Base-by-base conservation (phyloP, 768 basidiomycete species). In the Serendipita sp. region DNA sequence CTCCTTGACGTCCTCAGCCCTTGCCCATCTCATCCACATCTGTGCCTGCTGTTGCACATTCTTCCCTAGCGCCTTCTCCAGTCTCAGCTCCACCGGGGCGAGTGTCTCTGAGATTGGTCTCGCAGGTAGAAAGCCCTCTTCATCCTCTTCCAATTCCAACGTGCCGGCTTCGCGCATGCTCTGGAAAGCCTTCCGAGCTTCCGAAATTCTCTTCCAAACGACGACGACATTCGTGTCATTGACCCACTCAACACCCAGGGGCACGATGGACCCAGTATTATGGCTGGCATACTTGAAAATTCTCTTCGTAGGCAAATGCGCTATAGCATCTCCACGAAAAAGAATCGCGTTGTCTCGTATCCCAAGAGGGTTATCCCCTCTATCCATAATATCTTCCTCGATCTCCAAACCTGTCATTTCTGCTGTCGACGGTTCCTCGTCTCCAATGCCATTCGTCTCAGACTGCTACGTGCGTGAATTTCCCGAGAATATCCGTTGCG, bases 201-300 rank as follows among this genome's bases (percentile, higher is more conserved):
- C 71, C 41, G 73, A 64, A 60, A 77, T 81, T 42, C 80, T 77
- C 31, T 78, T 72, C 69, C 89, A 92, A 44, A 92, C 85, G 60
- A 91, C 75, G 2, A 92, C 79, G 67, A 88, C 90, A 26, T 86
- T 89, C 24, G 75, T 84, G 73, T 92, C 90, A 70, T 90, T 83
- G 20, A 92, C 79, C 90, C 90, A 92, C 74, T 92, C 90, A 5
- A 92, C 74, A 28, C 64, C 64, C 31, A 88, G 78, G 0, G 89
- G 89, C 20, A 2, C 34, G 5, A 79, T 76, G 0, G 82, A 77
- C 51, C 86, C 84, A 68, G 34, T 14, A 14, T 87, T 89, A 67
- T 90, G 85, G 1, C 82, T 85, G 33, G 84, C 83, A 67, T 91
- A 92, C 0, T 85, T 88, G 69, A 91, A 91, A 61, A 92, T 77